Conservation (phyloP, 805 yeast species). For the Saccharomycopsis babjevae region DNA sequence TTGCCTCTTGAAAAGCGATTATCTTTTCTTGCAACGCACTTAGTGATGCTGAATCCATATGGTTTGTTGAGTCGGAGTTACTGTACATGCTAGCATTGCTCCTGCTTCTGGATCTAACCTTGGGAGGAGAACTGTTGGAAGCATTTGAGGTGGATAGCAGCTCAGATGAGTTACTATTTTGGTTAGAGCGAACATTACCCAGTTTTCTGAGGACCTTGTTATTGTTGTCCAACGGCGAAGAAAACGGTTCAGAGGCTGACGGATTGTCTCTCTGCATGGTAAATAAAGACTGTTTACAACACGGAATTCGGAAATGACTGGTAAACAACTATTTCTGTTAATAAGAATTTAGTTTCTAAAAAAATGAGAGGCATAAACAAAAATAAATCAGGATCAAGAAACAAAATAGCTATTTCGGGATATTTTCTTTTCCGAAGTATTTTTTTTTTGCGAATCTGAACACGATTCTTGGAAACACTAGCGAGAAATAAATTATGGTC, state of each 20-base stretch:
- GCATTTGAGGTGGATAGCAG: background rate
- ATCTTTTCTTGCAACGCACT: constrained; percentile 7
- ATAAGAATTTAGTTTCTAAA: no score
- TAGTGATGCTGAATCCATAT: background rate
- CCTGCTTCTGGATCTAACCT: background rate
- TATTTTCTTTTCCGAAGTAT: no score
- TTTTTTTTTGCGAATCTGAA: no score
- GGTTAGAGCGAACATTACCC: background rate
- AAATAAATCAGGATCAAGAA: no score
- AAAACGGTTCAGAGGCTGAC: background rate
- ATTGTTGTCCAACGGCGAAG: background rate
- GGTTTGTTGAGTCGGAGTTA: background rate
- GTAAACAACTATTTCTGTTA: no score
- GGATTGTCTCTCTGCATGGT: background rate
- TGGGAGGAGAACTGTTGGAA: background rate
- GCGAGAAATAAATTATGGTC: no score
- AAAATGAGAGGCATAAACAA: no score
- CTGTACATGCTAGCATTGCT: background rate
- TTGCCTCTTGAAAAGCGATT: constrained; percentile 10
- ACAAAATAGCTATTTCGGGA: no score
- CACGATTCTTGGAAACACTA: no score
- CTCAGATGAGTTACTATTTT: background rate
- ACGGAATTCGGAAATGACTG: no score
- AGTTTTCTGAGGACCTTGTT: background rate
- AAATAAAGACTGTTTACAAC: no score